Base-by-base conservation (phyloP, 805 yeast species). In the Wickerhamiella nectarea region DNA sequence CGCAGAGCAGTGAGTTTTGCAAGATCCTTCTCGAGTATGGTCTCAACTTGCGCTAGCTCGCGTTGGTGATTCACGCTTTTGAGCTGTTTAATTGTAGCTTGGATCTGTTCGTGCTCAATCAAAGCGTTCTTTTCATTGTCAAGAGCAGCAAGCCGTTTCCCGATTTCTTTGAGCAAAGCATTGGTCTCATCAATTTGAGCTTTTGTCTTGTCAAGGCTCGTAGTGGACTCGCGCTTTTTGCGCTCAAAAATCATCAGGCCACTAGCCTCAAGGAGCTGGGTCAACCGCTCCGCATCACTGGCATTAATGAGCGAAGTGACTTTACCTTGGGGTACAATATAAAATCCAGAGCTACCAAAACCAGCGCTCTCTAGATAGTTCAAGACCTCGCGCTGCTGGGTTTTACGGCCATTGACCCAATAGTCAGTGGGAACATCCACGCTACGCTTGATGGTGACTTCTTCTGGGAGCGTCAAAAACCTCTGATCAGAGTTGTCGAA, bases 241-340 rank as follows among this genome's bases (percentile, higher is more conserved):
- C 71, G 66, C 56, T 91, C 97, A 63, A 89, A 91, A 2, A 87
- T 81, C 47, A 77, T 79, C 0, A 97, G 95, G 15, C 98, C 98
- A 24, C 95, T 91, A 26, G 89, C 95, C 55, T 86, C 95, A 52
- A 89, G 86, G 52, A 91, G 65, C 33, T 87, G 64, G 28, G 73
- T 70, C 41, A 89, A 67, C 48, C 96, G 72, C 56, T 87, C 95
- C 2, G 73, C 56, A 56, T 86, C 95, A 52, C 82, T 82, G 0
- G 95, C 89, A 56, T 85, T 85, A 0, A 97, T 89, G 47, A 91
- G 67, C 0, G 82, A 71, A 1, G 95, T 80, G 53, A 91, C 84
- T 53, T 83, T 71, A 17, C 98, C 98, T 62, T 91, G 98, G 0
- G 98, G 97, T 4, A 91, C 97, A 52, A 91, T 89, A 59, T 89